Evolutionary conservation across 2,329 filamentous ascomycete species (phyloP), one percentile per base, ranked within the genome.

Genomic region (Mollisiaceae sp.): DNA sequence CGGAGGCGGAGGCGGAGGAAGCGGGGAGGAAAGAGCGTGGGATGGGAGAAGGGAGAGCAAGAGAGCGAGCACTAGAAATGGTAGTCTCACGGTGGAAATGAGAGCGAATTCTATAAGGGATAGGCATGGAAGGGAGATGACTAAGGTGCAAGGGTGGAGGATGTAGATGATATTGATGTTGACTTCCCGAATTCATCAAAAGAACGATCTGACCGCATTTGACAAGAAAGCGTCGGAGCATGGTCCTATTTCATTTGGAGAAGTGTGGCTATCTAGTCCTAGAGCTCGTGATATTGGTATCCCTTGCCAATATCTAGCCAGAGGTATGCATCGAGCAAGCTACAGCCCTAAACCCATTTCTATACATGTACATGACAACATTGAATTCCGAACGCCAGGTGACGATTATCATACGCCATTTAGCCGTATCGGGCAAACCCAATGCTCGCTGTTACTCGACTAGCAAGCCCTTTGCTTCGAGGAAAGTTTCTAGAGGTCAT

Each of bases 141-240:
- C 24, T 20, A 58, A 61, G 47, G 58, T 61, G 15, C 20, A 47
- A n/a, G 59, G 63, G 32, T 65, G 59, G 63, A 62, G 63, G 45
- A 39, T 61, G 50, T 59, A 50, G 38, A 20, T 24, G 2, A 4
- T 18, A 18, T 27, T 14, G 27, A 27, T 9, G 18, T 27, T 24
- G 22, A 54, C 50, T 15, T 54, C 4, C 27, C 24, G 22, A 27
- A 20, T 50, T 43, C 22, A 12, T 12, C 5, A 3, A 32, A 32
- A 35, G 8, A 54, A 18, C 24, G 1, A 3, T 54, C n/a, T 27
- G 15, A 35, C 24, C 18, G 4, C 22, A 8, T 50, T 8, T 22
- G 45, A 50, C 4, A 6, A 54, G 24, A 54, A 32, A 54, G 50
- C 5, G 47, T 32, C 2, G 50, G 32, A 35, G 1, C 50, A 54